Conservation (phyloP, 768 basidiomycete genomes). For the Rubroboletus pulcherrimus region DNA sequence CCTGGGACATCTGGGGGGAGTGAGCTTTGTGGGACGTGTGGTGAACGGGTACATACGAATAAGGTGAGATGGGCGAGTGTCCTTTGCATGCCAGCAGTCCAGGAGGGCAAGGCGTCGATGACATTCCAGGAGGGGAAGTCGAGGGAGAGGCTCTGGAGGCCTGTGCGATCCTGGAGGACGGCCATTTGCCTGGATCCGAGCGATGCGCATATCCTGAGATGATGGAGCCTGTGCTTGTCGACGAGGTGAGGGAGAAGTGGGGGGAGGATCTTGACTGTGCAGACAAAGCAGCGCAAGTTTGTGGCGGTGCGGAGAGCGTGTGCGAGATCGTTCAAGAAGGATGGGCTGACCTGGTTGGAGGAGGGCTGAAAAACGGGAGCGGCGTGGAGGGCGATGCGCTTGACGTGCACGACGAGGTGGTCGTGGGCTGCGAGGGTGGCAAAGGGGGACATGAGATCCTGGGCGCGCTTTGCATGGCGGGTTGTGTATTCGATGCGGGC, state of each 20-base stretch:
- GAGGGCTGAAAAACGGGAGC: slow-evolving; percentile 41
- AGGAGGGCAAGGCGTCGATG: slow-evolving; percentile 54
- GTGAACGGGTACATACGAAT: slow-evolving; percentile 42
- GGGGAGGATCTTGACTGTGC: slow-evolving; percentile 44
- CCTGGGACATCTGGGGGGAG: slow-evolving; percentile 46
- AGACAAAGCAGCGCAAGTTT: slow-evolving; percentile 57
- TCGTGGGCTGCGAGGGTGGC: slow-evolving; percentile 50
- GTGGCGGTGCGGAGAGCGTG: slow-evolving; percentile 45
- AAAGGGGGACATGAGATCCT: slow-evolving; percentile 56
- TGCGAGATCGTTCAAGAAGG: slow-evolving; percentile 52
- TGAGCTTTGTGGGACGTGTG: background rate
- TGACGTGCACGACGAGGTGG: slow-evolving; percentile 54
- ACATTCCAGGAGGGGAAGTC: slow-evolving; percentile 63
- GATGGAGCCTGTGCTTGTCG: slow-evolving; percentile 41
- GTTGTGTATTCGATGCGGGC: slow-evolving; percentile 50
- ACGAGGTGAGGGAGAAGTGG: slow-evolving; percentile 47
- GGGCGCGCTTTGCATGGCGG: slow-evolving; percentile 52
- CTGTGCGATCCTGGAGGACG: slow-evolving; percentile 38
- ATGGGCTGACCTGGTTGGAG: slow-evolving; percentile 31
- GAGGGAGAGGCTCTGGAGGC: slow-evolving; percentile 46
- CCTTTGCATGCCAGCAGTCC: slow-evolving; percentile 42
- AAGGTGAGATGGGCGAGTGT: slow-evolving; percentile 56
- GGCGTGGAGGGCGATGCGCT: slow-evolving; percentile 52
- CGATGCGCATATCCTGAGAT: slow-evolving; percentile 48
- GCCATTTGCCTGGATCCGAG: slow-evolving; percentile 50